Evolutionary conservation across 1,284 basidiomycete species (phyloP), one percentile per base, ranked within the genome.

Genomic region (Puccinia hordei): DNA sequence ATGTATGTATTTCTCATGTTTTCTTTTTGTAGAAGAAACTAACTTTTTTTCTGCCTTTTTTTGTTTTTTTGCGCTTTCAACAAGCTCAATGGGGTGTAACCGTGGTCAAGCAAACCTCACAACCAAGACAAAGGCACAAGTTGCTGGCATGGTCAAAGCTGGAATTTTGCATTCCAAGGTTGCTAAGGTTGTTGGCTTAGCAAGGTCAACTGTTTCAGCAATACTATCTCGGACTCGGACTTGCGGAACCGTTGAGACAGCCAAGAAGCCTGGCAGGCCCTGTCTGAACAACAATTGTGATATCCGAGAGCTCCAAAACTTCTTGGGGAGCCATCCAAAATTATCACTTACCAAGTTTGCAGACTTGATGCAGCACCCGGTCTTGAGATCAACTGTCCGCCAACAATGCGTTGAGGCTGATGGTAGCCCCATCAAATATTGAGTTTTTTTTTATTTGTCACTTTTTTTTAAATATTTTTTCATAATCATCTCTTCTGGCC

Each of bases 361-460:
- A n/a, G n/a, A n/a, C n/a, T n/a, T n/a, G n/a, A n/a, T n/a, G n/a
- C n/a, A n/a, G n/a, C n/a, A n/a, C n/a, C n/a, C n/a, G n/a, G n/a
- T n/a, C n/a, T n/a, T n/a, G n/a, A n/a, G n/a, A n/a, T n/a, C n/a
- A n/a, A n/a, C n/a, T n/a, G 22, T 53, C 22, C 10, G 51, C 10
- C 10, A 53, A 53, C 51, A 8, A 53, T n/a, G 10, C 51, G 22
- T 76, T 22, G 44, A 65, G 35, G 38, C 30, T 27, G 46, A 41
- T n/a, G 73, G 73, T 41, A 55, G 73, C 9, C 57, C 73, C 17
- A 74, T 55, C 19, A 61, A 24, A 61, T 61, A 35, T 27, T 61
- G 27, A 57, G 13, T 8, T 61, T 61, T 17, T 61, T 30, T n/a
- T 53, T 53, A 44, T 44, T 44, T 44, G 6, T 44, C 41, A 44